Base-by-base conservation (phyloP, 495 filamentous ascomycete species). In the Aspergillus hancockii region DNA sequence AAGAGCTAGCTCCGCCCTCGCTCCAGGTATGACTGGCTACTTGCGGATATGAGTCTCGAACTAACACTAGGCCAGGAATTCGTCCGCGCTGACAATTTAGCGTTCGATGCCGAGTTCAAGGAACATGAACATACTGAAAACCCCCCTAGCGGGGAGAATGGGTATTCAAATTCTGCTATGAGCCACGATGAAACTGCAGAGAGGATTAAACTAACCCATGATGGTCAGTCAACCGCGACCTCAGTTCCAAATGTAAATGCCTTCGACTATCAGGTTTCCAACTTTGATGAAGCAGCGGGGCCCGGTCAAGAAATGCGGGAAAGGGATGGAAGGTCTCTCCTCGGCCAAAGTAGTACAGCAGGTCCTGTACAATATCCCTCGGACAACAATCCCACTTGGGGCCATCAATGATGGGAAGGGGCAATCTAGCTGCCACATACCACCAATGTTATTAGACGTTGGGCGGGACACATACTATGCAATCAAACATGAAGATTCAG, bases 71-170 rank as follows among this genome's bases (percentile, higher is more conserved):
- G 28, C 41, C 25, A 82, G 78, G 68, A 65, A 22, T 84, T 84
- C 52, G 75, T 83, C 23, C 66, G 68, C 19, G 67, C 67, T 21
- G 81, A 84, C 49, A 84, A 83, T 52, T 64, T 69, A 34, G 67
- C 68, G 30, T 83, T 83, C 53, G 68, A 72, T 21, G 67, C 67
- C 14, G 81, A 84, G 55, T 68, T 79, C 30, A 66, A 67, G 34
- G 67, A 63, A 8, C 56, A 64, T 14, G 52, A 57, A 8, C 43
- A 54, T 38, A 22, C 41, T 6, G 43, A 50, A 21, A 45, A 61
- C 16, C 1, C 22, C 23, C 14, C 4, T 14, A 10, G 8, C 16
- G 28, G 22, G 21, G 9, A 41, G 47, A 31, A 14, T 6, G 49
- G 46, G 41, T 41, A 52, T 54, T 21, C 32, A 14, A 23, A 14